phyloP scores from a whole-genome alignment of 345 rosid species.

The Mallotus nudiflorus region DNA sequence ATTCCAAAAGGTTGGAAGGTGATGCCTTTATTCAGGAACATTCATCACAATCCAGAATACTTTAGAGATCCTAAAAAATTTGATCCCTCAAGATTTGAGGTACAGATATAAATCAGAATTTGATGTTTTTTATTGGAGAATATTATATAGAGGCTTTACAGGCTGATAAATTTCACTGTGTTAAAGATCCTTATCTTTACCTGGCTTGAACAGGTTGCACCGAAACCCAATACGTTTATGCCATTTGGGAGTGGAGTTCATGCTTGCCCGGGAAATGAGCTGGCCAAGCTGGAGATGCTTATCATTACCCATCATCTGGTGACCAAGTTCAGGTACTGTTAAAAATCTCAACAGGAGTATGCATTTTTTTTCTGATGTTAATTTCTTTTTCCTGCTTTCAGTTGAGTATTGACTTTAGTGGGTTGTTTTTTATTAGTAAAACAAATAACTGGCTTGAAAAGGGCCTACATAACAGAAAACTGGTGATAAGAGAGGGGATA shows the following conservation, averaged over 20 bases:
- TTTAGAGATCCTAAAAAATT: slow-evolving; percentile 62
- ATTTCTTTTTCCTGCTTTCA: too few species aligned
- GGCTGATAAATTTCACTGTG: too few species aligned
- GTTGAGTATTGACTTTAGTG: too few species aligned
- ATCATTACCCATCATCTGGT: slow-evolving; percentile 58
- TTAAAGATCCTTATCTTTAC: too few species aligned
- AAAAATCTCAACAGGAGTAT: too few species aligned
- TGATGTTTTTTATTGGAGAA: neutral
- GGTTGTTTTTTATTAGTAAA: neutral
- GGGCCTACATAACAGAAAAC: too few species aligned
- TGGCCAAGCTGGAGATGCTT: slow-evolving; percentile 81
- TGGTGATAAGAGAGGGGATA: neutral
- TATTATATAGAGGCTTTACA: too few species aligned
- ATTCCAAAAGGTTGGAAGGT: slow-evolving; percentile 90
- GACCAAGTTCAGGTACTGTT: slow-evolving; percentile 60
- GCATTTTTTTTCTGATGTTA: too few species aligned
- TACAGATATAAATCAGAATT: slow-evolving; percentile 14
- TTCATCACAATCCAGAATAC: slow-evolving; percentile 65
- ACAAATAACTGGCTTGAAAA: neutral
- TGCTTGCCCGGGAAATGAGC: slow-evolving; percentile 79
- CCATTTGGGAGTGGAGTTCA: slow-evolving; percentile 80
- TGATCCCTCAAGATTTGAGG: slow-evolving; percentile 79
- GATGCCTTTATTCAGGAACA: slow-evolving; percentile 75
- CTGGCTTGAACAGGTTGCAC: slow-evolving; percentile 41
- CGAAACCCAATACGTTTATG: slow-evolving; percentile 64